Base-by-base conservation (phyloP, 2,329 filamentous ascomycete species). In the Cadophora sp. region DNA sequence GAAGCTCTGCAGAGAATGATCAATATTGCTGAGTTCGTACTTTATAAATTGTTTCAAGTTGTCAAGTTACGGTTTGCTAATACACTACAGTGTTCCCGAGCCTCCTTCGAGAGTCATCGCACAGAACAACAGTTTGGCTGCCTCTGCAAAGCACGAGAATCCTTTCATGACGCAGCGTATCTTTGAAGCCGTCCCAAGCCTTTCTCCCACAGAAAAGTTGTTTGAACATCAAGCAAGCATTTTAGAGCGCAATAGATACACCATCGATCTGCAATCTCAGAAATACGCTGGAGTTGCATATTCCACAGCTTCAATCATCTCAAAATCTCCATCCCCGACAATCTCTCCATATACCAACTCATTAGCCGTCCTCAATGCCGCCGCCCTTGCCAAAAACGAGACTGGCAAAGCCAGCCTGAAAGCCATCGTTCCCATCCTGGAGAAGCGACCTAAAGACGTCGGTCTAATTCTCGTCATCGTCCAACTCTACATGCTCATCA, bases 401-500 rank as follows among this genome's bases (percentile, higher is more conserved):
- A 84, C 85, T 11, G 90, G 89, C 55, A 91, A 91, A 74, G 85
- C 88, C 56, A 89, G 90, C 5, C 80, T 97, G 40, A 92, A 90
- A 76, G 83, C 87, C 43, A 87, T 97, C 29, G 80, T 92, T 3
- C 86, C 87, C 0, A 79, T 94, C 14, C 82, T 95, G 7, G 90
- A 93, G 74, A 90, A 89, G 76, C 85, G 92, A 34, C 92, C 94
- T 0, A 87, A 88, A 68, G 93, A 97, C 76, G 83, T 97, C 26
- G 95, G 94, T 1, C 84, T 97, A 3, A 81, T 92, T 27, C 83
- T 97, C 48, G 94, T 92, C 11, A 86, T 93, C 66, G 85, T 95
- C 11, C 94, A 97, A 78, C 86, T 97, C 55, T 94, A 97, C 76
- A 83, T 96, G 19, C 84, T 89, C 62, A 87, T 85, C 50, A 87